Base-by-base conservation (phyloP, 2,329 filamentous ascomycete genomes). In the Claviceps sp. region DNA sequence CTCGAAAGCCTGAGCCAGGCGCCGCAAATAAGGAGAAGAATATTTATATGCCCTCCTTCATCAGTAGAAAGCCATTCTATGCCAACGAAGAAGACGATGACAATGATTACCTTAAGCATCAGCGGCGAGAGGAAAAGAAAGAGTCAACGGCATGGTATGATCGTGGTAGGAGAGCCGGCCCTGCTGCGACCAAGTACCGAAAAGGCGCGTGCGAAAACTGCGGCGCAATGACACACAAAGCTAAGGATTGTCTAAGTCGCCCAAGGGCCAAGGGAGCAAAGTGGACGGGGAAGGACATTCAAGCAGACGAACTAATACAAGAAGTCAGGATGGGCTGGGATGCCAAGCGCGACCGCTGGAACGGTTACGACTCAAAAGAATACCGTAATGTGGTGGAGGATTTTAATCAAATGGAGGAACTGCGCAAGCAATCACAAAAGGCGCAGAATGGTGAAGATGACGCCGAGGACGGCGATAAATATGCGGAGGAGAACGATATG, bases 201-300 rank as follows among this genome's bases (percentile, higher is more conserved):
- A 98, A 97, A 72, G 93, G 94, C 63, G 91, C 93, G 50, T 98
- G 93, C 71, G 91, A 97, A 69, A 98, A 98, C 70, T 98, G 93
- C 71, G 93, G 93, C 61, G 85, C 89, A 53, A 94, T 97, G 86
- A 89, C 87, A 57, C 93, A 98, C 71, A 95, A 95, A 70, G 85
- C 82, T 50, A 95, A 95, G 64, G 91, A 97, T 63, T 98, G 93
- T 64, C 71, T 98, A 49, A 88, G 85, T 62, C 79, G 93, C 50
- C 93, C 90, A 34, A 80, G 93, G 53, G 94, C 94, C 49, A 82
- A 85, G 52, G 91, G 93, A 56, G 93, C 93, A 11, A 89, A 85
- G 64, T 96, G 86, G 82, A 95, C 90, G 0, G 93, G 93, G 22
- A 85, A 81, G 62, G 85, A 97, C 64, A 98, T 98, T 51, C 85